Percentiles rank a stretch among this genome's conserved stretches.
Conservation (phyloP, 2,329 filamentous ascomycete species). For the Colletotrichum limetticola region DNA sequence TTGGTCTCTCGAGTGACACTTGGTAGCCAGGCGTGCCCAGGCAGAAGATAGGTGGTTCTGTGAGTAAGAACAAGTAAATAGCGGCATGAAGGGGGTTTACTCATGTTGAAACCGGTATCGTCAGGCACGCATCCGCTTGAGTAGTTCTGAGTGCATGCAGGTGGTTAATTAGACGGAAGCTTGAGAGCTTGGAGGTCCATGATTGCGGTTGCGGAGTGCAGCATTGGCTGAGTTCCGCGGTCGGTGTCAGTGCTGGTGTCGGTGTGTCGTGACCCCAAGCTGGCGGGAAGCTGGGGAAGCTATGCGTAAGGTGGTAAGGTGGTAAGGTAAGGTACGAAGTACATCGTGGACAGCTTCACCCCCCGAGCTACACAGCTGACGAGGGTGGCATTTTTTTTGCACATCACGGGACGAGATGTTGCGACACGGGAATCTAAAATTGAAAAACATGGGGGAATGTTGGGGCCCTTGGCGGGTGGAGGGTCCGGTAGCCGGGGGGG, state of each 20-base stretch:
- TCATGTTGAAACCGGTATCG: conserved; percentile 11
- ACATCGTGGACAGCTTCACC: background rate
- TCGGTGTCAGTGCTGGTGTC: background rate
- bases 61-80: background rate
- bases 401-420: conserved; percentile 28
- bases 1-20: background rate
- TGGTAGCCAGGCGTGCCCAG: background rate
- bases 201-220: background rate
- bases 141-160: background rate
- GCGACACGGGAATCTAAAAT: conserved; percentile 24
- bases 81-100: background rate
- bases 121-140: conserved; percentile 4
- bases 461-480: conserved; percentile 3
- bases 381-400: background rate
- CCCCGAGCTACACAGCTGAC: background rate
- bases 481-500: conserved; percentile 19
- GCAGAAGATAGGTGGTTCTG: background rate
- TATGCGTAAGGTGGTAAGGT: background rate
- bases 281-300: background rate
- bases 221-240: background rate
- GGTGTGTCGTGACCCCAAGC: background rate
- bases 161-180: background rate
- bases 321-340: too few relatives aligned
- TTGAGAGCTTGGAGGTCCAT: background rate
- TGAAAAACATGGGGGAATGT: conserved; percentile 23